A percentile compares a stretch with the other conserved stretches of the same genome.
These are phyloP conservation scores for Pyracantha coccinea DNA, from an alignment of 331 rosid species.

Conservation along the genomic window DNA sequence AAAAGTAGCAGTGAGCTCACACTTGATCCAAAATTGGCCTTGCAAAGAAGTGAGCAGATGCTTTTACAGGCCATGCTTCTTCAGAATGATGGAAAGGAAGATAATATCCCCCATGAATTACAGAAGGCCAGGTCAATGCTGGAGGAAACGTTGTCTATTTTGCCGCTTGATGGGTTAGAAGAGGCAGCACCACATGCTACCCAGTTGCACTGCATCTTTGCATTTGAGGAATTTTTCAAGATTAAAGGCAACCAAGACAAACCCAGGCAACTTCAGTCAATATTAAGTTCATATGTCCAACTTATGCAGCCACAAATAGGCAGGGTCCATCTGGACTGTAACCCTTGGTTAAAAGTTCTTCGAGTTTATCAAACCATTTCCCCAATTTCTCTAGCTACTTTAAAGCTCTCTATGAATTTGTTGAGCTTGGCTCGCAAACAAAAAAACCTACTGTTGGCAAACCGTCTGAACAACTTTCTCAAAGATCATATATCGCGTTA, in stretches of 20 bases:
- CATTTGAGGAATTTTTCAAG: constrained; percentile 67
- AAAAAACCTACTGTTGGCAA: constrained; percentile 62
- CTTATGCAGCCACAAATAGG: constrained; percentile 47
- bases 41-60: constrained; percentile 99
- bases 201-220: constrained; percentile 78
- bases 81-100: constrained; percentile 56
- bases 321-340: constrained; percentile 75
- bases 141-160: constrained; percentile 68
- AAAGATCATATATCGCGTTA: constrained; percentile 41
- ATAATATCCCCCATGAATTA: constrained; percentile 53
- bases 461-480: constrained; percentile 53
- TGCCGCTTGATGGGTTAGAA: constrained; percentile 86
- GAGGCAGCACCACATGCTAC: constrained; percentile 75
- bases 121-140: constrained; percentile 86
- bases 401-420: constrained; percentile 66
- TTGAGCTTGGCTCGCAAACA: constrained; percentile 71
- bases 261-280: constrained; percentile 34
- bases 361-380: constrained; percentile 72
- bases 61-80: constrained; percentile 87
- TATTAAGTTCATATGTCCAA: constrained; percentile 51
- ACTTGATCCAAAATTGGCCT: constrained; percentile 83
- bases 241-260: constrained; percentile 48
- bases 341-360: constrained; percentile 79
- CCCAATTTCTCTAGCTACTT: constrained; percentile 55
- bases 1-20: constrained; percentile 94